Conservation (phyloP, 2,329 filamentous ascomycete genomes). For the Penicillium sp. region DNA sequence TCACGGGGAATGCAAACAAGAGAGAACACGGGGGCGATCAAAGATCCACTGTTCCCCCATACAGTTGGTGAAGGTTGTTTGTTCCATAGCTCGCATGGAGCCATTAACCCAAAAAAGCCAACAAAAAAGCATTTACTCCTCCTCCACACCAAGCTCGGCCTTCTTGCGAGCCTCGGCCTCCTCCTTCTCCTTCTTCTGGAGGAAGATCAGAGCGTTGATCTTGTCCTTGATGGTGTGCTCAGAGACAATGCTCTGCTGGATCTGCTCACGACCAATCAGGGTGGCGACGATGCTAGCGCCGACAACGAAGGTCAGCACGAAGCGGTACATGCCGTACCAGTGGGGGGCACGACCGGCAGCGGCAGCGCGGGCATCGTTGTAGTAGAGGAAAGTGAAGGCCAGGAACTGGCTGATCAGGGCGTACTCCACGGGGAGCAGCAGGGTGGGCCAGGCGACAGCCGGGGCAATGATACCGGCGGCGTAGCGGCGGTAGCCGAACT, state of each 20-base stretch:
- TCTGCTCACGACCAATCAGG: conserved; percentile 78
- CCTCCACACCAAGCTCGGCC: conserved; percentile 32
- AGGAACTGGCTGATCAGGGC: conserved; percentile 84
- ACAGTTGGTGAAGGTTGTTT: conserved; percentile 2
- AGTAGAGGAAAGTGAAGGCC: conserved; percentile 83
- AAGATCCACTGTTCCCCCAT: conserved; percentile 5
- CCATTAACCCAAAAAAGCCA: conserved; percentile 9
- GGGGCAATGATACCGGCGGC: conserved; percentile 79
- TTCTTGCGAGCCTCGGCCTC: conserved; percentile 43
- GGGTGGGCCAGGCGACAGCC: conserved; percentile 84
- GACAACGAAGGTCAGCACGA: conserved; percentile 87
- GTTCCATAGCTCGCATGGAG: too few relatives aligned
- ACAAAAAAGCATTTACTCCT: conserved; percentile 35
- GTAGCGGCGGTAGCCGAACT: conserved; percentile 77
- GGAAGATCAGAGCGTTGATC: conserved; percentile 55
- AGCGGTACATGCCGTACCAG: conserved; percentile 90
- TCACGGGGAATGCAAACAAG: conserved; percentile 34
- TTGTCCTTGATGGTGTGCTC: conserved; percentile 50
- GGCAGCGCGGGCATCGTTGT: conserved; percentile 74
- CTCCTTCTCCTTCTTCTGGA: conserved; percentile 50
- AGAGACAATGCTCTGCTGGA: conserved; percentile 49
- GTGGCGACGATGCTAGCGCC: conserved; percentile 78
- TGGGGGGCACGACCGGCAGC: conserved; percentile 74
- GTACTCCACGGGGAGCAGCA: conserved; percentile 80
- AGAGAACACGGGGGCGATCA: conserved; percentile 18